phyloP scores from a whole-genome alignment of 1,284 basidiomycete species.

The Naganishia sp. region DNA sequence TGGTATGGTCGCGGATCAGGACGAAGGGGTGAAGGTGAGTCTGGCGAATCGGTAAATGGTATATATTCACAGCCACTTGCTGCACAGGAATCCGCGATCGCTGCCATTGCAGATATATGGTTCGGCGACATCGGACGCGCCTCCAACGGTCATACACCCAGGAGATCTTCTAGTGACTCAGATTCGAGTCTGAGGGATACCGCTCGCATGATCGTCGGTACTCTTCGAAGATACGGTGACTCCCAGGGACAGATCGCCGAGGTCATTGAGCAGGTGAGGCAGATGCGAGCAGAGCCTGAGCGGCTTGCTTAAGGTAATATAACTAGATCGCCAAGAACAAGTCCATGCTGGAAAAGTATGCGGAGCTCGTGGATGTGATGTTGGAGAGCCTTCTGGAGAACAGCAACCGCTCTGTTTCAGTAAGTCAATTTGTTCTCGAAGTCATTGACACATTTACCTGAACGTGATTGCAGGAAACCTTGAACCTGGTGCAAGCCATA shows the following conservation, averaged over 20 bases:
- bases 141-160: constrained; percentile 3
- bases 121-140: constrained; percentile 55
- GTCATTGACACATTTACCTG: not conserved
- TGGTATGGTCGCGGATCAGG: constrained; percentile 82
- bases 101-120: constrained; percentile 86
- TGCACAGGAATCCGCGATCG: constrained; percentile 74
- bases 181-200: constrained; percentile 19
- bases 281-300: not conserved
- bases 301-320: not conserved
- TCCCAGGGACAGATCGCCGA: constrained; percentile 14
- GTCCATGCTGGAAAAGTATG: constrained; percentile 22
- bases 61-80: not conserved
- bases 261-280: constrained; percentile 26
- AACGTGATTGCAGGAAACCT: constrained; percentile 59
- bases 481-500: constrained; percentile 67
- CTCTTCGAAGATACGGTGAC: constrained; percentile 19
- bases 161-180: constrained; percentile 11
- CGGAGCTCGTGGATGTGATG: constrained; percentile 23
- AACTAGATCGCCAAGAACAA: constrained; percentile 20
- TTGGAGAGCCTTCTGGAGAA: constrained; percentile 24
- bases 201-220: constrained; percentile 22
- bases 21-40: constrained; percentile 76
- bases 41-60: no score
- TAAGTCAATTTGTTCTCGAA: not conserved
- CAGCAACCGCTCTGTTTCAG: constrained; percentile 13